phyloP scores from a whole-genome alignment of 768 basidiomycete species.

The Boletus rubescentipes region DNA sequence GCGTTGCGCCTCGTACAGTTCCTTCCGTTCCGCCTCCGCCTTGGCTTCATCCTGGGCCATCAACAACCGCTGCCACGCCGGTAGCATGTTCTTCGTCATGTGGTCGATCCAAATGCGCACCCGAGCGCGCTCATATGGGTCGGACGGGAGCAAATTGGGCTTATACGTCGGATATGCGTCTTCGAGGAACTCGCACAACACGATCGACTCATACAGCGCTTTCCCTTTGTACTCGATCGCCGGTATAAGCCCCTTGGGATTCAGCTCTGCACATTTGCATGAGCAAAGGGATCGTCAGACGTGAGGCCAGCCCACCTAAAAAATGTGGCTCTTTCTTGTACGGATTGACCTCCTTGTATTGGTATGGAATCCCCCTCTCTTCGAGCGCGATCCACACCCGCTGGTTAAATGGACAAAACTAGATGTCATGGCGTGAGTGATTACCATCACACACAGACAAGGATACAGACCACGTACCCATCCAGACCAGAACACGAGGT shows the following conservation, averaged over 20 bases:
- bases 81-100: constrained; percentile 51
- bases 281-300: background rate
- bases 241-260: constrained; percentile 71
- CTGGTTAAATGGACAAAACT: constrained; percentile 61
- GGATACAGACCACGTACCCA: constrained; percentile 40
- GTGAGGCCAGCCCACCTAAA: constrained; percentile 37
- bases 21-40: constrained; percentile 35
- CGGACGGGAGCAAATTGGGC: constrained; percentile 50
- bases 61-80: constrained; percentile 50
- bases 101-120: constrained; percentile 60
- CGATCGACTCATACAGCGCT: constrained; percentile 62
- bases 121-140: constrained; percentile 51
- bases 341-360: constrained; percentile 66
- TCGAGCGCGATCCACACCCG: constrained; percentile 67
- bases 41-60: constrained; percentile 38
- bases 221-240: constrained; percentile 49
- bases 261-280: constrained; percentile 37
- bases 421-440: background rate
- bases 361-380: constrained; percentile 64
- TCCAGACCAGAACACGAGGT: constrained; percentile 58
- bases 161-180: constrained; percentile 46
- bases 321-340: constrained; percentile 66
- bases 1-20: constrained; percentile 38
- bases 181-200: constrained; percentile 67
- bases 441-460: constrained; percentile 4